Base-by-base conservation (phyloP, 768 basidiomycete genomes). In the Leccinum subgranulosum region DNA sequence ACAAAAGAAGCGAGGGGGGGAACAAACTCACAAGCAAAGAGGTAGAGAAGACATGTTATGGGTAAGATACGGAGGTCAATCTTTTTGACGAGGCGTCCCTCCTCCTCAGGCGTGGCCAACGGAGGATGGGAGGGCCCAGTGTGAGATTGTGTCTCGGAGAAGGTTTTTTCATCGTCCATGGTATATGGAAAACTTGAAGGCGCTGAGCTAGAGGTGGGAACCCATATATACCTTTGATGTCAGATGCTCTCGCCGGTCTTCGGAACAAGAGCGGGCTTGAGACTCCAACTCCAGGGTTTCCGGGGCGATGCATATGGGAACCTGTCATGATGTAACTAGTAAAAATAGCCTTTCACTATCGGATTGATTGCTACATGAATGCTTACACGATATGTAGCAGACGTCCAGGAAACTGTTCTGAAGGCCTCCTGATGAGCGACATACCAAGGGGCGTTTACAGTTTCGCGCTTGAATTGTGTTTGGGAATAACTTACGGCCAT, bases 11-110 rank as follows among this genome's bases (percentile, higher is more conserved):
- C 2, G 52, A 46, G 14, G 19, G n/a, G 28, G 29, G 49, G 50
- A 48, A 41, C 3, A 14, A 49, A 46, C 86, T 66, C 57, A 88
- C 88, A 90, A 23, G 88, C 87, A 65, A 84, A 88, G 23, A 90
- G 80, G 61, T 90, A 90, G 55, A 90, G 78, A 33, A 89, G 70
- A 66, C 87, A 90, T 3, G 85, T 79, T 49, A 90, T 83, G n/a
- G 76, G 76, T 33, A 77, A 50, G 27, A 77, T 69, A 45, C 57
- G 55, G 3, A 64, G 45, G 63, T 77, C 76, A 29, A 78, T 58
- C 58, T 76, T 77, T 53, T 68, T 66, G 19, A 78, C 64, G 17
- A 77, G 71, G 2, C 64, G 66, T 25, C 60, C 70, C 59, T 77
- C 77, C 23, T 75, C 75, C 43, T 70, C 66, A 0, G 64, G 63